A percentile compares a stretch with the other conserved stretches of the same genome.
Conservation (phyloP, 1,139 yeast genomes). For the Hansenula anomala region DNA sequence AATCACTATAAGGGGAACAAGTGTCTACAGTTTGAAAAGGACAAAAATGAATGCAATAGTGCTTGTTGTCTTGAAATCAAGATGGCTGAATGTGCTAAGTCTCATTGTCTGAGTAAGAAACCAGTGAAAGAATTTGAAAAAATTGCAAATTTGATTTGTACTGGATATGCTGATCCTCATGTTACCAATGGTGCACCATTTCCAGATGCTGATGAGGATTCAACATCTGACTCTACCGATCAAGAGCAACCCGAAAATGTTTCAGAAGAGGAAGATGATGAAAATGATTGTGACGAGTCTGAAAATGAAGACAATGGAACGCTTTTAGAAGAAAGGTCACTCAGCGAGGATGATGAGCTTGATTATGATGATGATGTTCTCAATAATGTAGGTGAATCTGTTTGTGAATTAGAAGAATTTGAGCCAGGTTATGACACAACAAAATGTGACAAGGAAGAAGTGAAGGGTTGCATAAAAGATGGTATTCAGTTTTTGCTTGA, state of each 20-base stretch:
- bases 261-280: conserved; percentile 1
- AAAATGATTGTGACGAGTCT: neutral
- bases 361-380: conserved; percentile 5
- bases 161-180: conserved; percentile 12
- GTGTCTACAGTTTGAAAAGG: conserved; percentile 9
- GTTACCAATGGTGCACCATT: conserved; percentile 7
- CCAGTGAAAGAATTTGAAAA: conserved; percentile 13
- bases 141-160: conserved; percentile 18
- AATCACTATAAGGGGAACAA: conserved; percentile 13
- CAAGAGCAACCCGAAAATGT: no score
- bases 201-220: conserved; percentile 4
- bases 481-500: conserved; percentile 15
- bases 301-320: conserved; percentile 1
- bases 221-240: no score
- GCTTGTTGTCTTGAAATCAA: conserved; percentile 21
- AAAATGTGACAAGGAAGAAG: conserved; percentile 15
- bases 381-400: conserved; percentile 10
- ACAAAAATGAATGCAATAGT: conserved; percentile 15
- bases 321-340: no score
- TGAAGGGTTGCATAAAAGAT: conserved; percentile 18
- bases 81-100: conserved; percentile 19
- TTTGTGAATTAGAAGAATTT: conserved; percentile 17
- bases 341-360: neutral
- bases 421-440: conserved; percentile 17
- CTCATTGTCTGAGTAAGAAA: conserved; percentile 14